Evolutionary conservation across 805 yeast genomes (phyloP), one percentile per base, ranked within the genome.

Genomic region (Hanseniaspora osmophila): DNA sequence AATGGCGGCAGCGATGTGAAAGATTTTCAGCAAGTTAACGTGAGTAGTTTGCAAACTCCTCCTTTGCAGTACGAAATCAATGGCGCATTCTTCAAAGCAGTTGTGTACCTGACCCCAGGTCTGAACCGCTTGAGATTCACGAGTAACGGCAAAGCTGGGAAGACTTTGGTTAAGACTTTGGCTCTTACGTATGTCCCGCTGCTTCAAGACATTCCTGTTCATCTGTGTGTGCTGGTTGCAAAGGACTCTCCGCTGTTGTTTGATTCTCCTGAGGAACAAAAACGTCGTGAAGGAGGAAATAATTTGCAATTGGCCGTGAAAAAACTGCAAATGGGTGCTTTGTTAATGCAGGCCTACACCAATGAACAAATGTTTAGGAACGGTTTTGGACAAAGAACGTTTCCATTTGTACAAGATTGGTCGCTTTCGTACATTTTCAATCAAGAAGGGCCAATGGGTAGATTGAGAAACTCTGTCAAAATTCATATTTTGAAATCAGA

Each of bases 281-380:
- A 68, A 44, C 50, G 54, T 6, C 52, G 58, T 18, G 60, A 68
- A 30, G 92, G 84, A 51, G 80, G 79, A 2, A 78, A 84, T 49
- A 75, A 69, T 12, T 53, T 88, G 18, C 78, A 78, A n/a, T 59
- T 78, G 5, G 95, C 95, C 1, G 65, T 83, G 16, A 68, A 67
- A 51, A 85, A 85, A 58, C 59, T 90, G 51, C 75, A 92, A 54
- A 75, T 86, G 49, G 95, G 84, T 3, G 94, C 83, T 4, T 70
- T 95, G 53, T 61, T 88, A 61, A 84, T 85, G 94, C 90, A 85
- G 54, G 94, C 95, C 0, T 87, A 74, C 60, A 88, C 96, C 0
- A 78, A 77, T 53, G 96, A 88, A 53, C 95, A 87, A 57, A 85
- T 90, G 94, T 61, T 77, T 44, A 66, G 80, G 37, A 72, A 75